Evolutionary conservation across 2,329 filamentous ascomycete genomes (phyloP), one percentile per base, ranked within the genome.

Genomic region (Fusarium nanum): DNA sequence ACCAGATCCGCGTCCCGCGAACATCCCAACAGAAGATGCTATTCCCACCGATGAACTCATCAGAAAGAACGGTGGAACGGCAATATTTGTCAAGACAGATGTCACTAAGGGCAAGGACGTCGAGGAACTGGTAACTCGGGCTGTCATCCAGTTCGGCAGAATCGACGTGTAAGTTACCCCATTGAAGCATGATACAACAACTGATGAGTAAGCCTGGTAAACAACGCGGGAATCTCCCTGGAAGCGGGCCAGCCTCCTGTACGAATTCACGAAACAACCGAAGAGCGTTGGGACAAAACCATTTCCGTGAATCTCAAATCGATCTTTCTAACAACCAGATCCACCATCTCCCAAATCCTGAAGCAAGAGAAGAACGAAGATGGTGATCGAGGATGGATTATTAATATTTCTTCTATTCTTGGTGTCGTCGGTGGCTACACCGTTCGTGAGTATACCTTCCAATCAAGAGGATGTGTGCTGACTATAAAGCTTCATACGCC

Each of bases 341-440:
- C 83, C 64, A 82, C 82, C 3, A 75, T 79, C 2, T 58, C 63
- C 1, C 85, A 87, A 64, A 87, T 88, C 84, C 75, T 86, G 13
- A 76, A 77, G 9, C 87, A 89, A 64, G 76, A 81, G 0, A 79
- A 78, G 1, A 74, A 78, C 6, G 61, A 67, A 3, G 74, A 68
- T 4, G 81, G 83, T 18, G 80, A 84, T 47, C 67, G 83, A 25
- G 85, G 84, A 2, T 85, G 83, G 81, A 84, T 86, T 50, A 79
- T 86, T 44, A 86, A 86, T 55, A 81, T 83, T 1, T 79, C 83
- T 0, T 83, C 81, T 3, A 80, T 84, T 16, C 76, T 79, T 37
- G 84, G 83, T 0, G 60, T 82, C 0, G 78, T 84, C 2, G 83
- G 69, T 1, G 65, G 70, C 4, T 18, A 20, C 0, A 25, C 46